Evolutionary conservation across 495 filamentous ascomycete species (phyloP).

Genomic region (Cercophora scortea): DNA sequence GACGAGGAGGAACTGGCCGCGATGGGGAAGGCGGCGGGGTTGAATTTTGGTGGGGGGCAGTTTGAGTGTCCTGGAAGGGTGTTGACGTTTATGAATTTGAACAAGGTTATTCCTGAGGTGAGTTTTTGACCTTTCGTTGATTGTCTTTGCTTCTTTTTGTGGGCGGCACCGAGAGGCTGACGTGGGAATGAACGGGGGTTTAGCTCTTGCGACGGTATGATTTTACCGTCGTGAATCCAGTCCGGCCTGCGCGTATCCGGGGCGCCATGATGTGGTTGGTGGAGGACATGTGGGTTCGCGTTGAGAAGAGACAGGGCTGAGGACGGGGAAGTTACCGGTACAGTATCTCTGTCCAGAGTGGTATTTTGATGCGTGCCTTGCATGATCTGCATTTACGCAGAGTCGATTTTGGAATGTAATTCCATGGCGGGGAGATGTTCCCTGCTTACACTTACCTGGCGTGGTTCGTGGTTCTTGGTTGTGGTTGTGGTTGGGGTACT

Average conservation of each 20-base stretch:
- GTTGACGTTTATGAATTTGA: slow-evolving; percentile 34
- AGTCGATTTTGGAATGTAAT: too few species aligned
- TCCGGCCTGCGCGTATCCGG: neutral
- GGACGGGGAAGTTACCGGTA: too few species aligned
- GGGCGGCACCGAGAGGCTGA: neutral
- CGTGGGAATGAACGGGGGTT: neutral
- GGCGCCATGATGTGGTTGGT: neutral
- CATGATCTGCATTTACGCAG: too few species aligned
- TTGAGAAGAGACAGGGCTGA: neutral
- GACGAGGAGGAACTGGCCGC: slow-evolving; percentile 17
- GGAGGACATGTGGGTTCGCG: neutral
- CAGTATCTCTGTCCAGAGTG: too few species aligned
- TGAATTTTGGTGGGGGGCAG: slow-evolving; percentile 28
- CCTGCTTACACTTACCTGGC: too few species aligned
- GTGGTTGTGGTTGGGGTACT: too few species aligned
- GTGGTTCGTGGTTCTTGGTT: too few species aligned
- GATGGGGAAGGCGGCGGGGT: slow-evolving; percentile 29
- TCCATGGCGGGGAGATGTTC: too few species aligned
- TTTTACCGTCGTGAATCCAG: neutral
- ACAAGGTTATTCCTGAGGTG: slow-evolving; percentile 50
- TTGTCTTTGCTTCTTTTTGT: neutral
- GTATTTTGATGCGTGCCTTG: too few species aligned
- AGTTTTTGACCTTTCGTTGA: too few species aligned
- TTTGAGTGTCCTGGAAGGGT: slow-evolving; percentile 32
- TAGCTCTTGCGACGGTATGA: neutral